These are phyloP conservation scores for Monosporascus sp. DNA, from an alignment of 2,329 filamentous ascomycete genomes.

Conservation along the genomic window DNA sequence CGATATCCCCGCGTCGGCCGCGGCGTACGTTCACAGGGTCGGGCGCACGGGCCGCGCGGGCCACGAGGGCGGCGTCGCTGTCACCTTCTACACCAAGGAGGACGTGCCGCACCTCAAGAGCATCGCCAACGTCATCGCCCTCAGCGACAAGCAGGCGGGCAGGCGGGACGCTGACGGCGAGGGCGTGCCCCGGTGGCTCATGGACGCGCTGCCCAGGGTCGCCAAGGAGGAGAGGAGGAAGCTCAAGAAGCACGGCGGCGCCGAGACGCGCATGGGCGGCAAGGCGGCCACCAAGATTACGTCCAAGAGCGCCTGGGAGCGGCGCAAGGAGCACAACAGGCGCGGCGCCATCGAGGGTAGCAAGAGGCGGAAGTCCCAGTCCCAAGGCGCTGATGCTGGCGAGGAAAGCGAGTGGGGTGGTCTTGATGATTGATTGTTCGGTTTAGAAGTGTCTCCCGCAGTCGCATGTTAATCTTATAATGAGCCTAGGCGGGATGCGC, in stretches of 20 bases:
- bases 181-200: slow-evolving; percentile 75
- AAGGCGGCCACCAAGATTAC: slow-evolving; percentile 73
- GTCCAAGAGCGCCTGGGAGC: slow-evolving; percentile 72
- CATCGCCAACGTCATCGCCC: slow-evolving; percentile 87
- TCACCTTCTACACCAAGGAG: slow-evolving; percentile 94
- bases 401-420: slow-evolving; percentile 42
- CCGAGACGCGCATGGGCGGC: slow-evolving; percentile 53
- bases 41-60: slow-evolving; percentile 88
- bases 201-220: slow-evolving; percentile 79
- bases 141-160: slow-evolving; percentile 68
- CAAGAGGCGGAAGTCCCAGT: slow-evolving; percentile 45
- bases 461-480: neutral
- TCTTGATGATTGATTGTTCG: slow-evolving; percentile 36
- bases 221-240: slow-evolving; percentile 79
- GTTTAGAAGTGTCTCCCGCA: neutral
- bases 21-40: slow-evolving; percentile 87
- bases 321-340: slow-evolving; percentile 61
- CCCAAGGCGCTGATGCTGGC: slow-evolving; percentile 22
- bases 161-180: slow-evolving; percentile 44
- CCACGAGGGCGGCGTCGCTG: slow-evolving; percentile 77
- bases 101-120: slow-evolving; percentile 85
- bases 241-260: slow-evolving; percentile 77
- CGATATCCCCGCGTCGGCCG: slow-evolving; percentile 87
- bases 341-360: slow-evolving; percentile 58
- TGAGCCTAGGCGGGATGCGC: neutral